phyloP scores from a whole-genome alignment of 2,329 filamentous ascomycete species.

The Coniosporium uncinatum region DNA sequence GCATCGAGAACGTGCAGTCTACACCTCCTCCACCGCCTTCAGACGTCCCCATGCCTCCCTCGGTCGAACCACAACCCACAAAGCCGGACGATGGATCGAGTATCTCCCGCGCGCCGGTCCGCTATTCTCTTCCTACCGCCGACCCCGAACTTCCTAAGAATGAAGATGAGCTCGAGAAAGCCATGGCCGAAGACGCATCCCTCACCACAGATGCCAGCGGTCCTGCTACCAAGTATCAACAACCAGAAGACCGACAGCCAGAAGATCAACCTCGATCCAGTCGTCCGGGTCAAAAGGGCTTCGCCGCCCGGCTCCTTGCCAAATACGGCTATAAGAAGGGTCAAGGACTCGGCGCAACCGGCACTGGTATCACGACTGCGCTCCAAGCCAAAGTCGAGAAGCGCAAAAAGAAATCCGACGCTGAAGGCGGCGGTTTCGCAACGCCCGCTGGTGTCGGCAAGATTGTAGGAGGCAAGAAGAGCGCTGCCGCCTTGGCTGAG shows the following conservation, averaged over 20 bases:
- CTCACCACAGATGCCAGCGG: conserved; percentile 3
- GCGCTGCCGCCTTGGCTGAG: conserved; percentile 27
- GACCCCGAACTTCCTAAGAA: conserved; percentile 46
- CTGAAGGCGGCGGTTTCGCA: conserved; percentile 73
- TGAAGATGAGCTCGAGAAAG: conserved; percentile 36
- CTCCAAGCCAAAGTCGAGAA: conserved; percentile 83
- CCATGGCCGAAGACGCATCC: conserved; percentile 20
- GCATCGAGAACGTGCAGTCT: too few species aligned
- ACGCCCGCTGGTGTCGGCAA: conserved; percentile 63
- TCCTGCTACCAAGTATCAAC: not conserved
- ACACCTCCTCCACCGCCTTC: conserved; percentile 3
- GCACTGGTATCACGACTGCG: conserved; percentile 79
- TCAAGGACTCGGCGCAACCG: conserved; percentile 76
- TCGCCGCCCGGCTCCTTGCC: conserved; percentile 82
- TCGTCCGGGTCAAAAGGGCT: conserved; percentile 75
- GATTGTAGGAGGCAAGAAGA: conserved; percentile 71
- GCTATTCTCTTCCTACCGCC: conserved; percentile 54
- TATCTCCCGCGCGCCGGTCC: conserved; percentile 74
- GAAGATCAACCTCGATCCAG: conserved; percentile 47
- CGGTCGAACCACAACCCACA: conserved; percentile 6
- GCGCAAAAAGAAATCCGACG: conserved; percentile 71
- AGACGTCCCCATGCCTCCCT: conserved; percentile 7
- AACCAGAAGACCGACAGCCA: conserved; percentile 16
- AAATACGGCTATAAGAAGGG: conserved; percentile 95
- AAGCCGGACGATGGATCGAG: conserved; percentile 36